Conservation (phyloP, 176 grass and related monocot genomes). For the Oryza meyeriana region DNA sequence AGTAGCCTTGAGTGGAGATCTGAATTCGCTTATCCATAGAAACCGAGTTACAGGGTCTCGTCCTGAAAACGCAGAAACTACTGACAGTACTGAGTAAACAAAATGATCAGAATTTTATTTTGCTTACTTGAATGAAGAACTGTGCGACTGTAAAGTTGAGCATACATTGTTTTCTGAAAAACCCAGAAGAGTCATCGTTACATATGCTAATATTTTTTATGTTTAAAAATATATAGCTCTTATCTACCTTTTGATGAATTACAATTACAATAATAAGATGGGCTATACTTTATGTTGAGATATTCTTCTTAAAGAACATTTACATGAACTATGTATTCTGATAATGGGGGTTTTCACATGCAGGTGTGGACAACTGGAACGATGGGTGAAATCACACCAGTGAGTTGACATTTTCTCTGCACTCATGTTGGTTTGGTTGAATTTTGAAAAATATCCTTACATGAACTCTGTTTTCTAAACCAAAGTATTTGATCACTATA, state of each 20-base stretch:
- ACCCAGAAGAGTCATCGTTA: neutral
- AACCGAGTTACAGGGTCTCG: neutral
- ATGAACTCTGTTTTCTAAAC: neutral
- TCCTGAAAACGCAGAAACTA: too few relatives aligned
- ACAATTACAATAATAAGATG: neutral
- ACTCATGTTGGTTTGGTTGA: neutral
- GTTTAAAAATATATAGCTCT: neutral
- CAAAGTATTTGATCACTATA: neutral
- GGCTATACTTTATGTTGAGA: neutral
- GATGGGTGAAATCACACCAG: conserved; percentile 98
- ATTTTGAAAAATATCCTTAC: neutral
- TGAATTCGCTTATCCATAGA: neutral
- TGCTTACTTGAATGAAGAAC: neutral
- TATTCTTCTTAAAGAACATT: neutral
- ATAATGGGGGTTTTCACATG: conserved; percentile 29
- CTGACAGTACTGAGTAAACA: neutral
- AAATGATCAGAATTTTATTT: neutral
- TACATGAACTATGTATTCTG: neutral
- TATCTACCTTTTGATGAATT: neutral
- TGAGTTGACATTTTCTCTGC: conserved; percentile 30
- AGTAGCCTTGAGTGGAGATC: neutral
- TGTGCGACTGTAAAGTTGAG: neutral
- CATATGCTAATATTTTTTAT: conserved; percentile 5
- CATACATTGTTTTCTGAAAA: conserved; percentile 15
- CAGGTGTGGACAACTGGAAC: conserved; percentile 99